Evolutionary conservation across 352 stramenopile genomes (phyloP), one percentile per base, ranked within the genome.

Genomic region (Phytophthora lateralis): DNA sequence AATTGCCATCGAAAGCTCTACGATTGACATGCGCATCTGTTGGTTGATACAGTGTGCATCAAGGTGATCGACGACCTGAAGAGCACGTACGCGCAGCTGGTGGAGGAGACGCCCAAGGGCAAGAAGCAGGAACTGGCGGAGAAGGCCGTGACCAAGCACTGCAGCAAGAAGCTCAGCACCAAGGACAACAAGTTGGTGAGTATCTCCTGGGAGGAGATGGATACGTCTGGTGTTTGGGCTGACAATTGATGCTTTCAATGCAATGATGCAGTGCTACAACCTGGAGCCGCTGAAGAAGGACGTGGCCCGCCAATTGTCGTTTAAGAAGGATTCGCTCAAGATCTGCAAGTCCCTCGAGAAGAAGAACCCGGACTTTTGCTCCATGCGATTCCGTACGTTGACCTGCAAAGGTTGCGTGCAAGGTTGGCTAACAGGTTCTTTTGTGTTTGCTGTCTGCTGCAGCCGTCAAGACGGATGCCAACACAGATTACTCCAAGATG

Each of bases 401-500:
- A n/a, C n/a, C n/a, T n/a, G n/a, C n/a, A n/a, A n/a, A n/a, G n/a
- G n/a, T n/a, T n/a, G n/a, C n/a, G n/a, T n/a, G n/a, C n/a, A n/a
- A n/a, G n/a, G n/a, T n/a, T n/a, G n/a, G n/a, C 20, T 59, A 6
- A 64, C 50, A 51, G 27, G 47, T 27, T 32, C 10, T 11, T 60
- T 24, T 10, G 41, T 44, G 32, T 29, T 24, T 55, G 34, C 30
- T 62, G 7, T 10, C 42, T 45, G 10, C 17, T 60, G 32, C 42
- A 96, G 93, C 93, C 37, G 84, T 98, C 58, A 98, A 98, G 80
- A 91, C 96, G 49, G 92, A 98, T 46, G 88, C 89, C 56, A 94
- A 91, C 75, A 98, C 94, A 68, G 91, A 98, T 65, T 98, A 98
- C 84, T 89, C 78, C 34, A 98, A 97, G 78, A 72, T 98, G 69